Percentiles rank a stretch among this genome's conserved stretches.
phyloP scores from a whole-genome alignment of 2,329 filamentous ascomycete species.

The Colletotrichum sp. region DNA sequence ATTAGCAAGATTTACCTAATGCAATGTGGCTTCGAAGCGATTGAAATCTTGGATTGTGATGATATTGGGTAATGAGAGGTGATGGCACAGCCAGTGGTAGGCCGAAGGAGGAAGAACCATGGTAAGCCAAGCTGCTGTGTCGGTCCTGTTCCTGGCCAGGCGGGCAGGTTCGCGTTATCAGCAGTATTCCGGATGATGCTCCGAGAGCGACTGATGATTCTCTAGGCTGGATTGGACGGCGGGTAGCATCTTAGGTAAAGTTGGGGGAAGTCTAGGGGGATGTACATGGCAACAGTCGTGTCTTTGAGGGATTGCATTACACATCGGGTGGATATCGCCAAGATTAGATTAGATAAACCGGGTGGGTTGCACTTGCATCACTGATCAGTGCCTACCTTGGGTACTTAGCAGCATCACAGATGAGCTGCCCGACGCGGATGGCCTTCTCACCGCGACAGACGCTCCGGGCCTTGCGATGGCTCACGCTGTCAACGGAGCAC shows the following conservation, averaged over 20 bases:
- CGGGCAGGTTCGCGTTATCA: background rate
- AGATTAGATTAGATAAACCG: slow-evolving; percentile 18
- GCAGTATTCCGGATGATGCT: background rate
- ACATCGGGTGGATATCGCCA: slow-evolving; percentile 6
- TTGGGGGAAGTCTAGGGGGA: background rate
- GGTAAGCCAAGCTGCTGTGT: background rate
- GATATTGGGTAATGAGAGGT: background rate
- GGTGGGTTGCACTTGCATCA: background rate
- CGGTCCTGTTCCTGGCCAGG: background rate
- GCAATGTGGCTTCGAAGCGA: background rate
- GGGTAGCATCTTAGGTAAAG: background rate
- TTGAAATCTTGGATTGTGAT: background rate
- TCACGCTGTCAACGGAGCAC: background rate
- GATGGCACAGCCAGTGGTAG: background rate
- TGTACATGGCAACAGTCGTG: background rate
- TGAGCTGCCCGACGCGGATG: background rate
- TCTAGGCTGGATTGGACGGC: background rate
- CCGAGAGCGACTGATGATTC: background rate
- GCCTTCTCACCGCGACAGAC: background rate
- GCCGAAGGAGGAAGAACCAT: background rate
- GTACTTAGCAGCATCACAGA: background rate
- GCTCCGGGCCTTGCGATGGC: background rate
- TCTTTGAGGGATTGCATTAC: slow-evolving; percentile 1
- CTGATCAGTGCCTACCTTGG: background rate
- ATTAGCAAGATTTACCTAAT: slow-evolving; percentile 19